Percentiles rank a stretch among this genome's conserved stretches.
Conservation (phyloP, 805 yeast genomes). For the Maudiozyma saulgeensis region DNA sequence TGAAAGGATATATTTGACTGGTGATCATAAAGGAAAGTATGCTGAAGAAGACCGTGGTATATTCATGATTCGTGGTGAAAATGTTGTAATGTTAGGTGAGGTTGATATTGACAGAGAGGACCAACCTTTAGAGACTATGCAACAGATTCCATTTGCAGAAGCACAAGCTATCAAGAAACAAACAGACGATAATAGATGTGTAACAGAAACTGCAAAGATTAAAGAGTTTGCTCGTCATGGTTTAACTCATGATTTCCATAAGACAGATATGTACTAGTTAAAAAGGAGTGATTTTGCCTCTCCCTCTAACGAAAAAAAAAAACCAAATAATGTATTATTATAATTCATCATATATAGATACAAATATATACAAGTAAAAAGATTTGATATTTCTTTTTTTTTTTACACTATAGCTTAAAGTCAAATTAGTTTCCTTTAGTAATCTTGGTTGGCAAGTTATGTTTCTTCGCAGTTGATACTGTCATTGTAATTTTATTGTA, state of each 20-base stretch:
- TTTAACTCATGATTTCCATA: constrained; percentile 46
- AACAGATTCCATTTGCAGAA: constrained; percentile 49
- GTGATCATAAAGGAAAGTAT: constrained; percentile 36
- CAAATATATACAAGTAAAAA: no score
- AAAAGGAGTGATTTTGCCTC: no score
- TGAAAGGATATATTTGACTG: constrained; percentile 68
- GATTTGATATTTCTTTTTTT: no score
- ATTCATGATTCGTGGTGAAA: constrained; percentile 88
- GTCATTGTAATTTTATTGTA: no score
- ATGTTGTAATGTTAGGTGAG: constrained; percentile 89
- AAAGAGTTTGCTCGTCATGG: constrained; percentile 46
- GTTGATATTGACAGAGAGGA: constrained; percentile 83
- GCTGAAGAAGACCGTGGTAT: constrained; percentile 77
- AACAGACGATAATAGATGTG: constrained; percentile 28
- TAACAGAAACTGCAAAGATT: constrained; percentile 36
- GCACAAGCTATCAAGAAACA: constrained; percentile 41
- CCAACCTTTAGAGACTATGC: constrained; percentile 46
- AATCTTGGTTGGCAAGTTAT: no score
- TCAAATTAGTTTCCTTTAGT: no score
- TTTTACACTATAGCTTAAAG: no score
- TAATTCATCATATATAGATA: no score
- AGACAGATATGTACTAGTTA: constrained; percentile 42
- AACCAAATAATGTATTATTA: no score
- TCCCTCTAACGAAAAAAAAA: no score
- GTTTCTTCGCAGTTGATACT: no score